These are phyloP conservation scores for Haematococcus lacustris DNA, from an alignment of 139 green algal species.

Conservation along the genomic window DNA sequence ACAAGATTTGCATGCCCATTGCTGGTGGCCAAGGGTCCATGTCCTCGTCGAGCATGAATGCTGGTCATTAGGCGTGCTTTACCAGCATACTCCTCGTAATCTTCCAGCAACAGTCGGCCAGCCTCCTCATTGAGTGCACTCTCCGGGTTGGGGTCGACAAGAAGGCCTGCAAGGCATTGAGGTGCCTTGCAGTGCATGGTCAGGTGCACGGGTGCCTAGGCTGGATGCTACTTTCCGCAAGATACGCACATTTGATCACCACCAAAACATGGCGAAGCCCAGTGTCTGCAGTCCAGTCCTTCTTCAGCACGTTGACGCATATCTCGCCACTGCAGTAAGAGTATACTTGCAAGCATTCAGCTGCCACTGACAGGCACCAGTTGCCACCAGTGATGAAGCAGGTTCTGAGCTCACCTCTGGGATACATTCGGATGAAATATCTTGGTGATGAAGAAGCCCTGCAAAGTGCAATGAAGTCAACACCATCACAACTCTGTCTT, in stretches of 20 bases:
- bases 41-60: slow-evolving; percentile 41
- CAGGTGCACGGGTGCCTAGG: too few relatives aligned
- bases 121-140: slow-evolving; percentile 96
- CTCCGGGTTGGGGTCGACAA: slow-evolving; percentile 96
- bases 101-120: slow-evolving; percentile 84
- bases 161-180: too few relatives aligned
- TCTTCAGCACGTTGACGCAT: slow-evolving; percentile 97
- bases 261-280: slow-evolving; percentile 13
- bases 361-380: too few relatives aligned
- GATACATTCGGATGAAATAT: slow-evolving; percentile 98
- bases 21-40: slow-evolving; percentile 59
- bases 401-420: too few relatives aligned
- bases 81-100: slow-evolving; percentile 74
- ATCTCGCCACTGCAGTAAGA: slow-evolving; percentile 82
- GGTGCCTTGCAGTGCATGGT: too few relatives aligned
- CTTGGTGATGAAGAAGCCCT: slow-evolving; percentile 74
- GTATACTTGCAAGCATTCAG: too few relatives aligned
- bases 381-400: too few relatives aligned
- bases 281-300: slow-evolving; percentile 13
- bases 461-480: too few relatives aligned
- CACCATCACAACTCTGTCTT: too few relatives aligned
- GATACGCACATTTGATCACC: slow-evolving; percentile 91
- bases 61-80: slow-evolving; percentile 86
- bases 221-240: too few relatives aligned
- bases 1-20: slow-evolving; percentile 67